Base-by-base conservation (phyloP, 1,284 basidiomycete species). In the Xerocomus amazonicus region DNA sequence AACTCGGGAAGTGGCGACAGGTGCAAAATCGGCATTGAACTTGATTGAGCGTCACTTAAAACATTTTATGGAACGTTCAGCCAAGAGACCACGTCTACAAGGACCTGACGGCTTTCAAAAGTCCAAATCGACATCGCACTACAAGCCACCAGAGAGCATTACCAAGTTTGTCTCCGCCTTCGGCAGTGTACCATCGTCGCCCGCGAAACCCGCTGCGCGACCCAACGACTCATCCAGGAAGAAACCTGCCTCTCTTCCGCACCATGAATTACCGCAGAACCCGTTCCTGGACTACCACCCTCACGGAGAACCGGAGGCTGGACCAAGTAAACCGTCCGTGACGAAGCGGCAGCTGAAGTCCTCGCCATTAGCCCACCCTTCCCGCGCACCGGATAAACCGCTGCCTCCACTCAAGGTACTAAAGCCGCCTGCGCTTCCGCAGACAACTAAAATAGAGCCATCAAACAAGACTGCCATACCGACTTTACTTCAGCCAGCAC, bases 141-240 rank as follows among this genome's bases (percentile, higher is more conserved):
- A 66, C 50, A 67, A 62, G 33, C 65, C 61, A n/a, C 60, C 63
- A 12, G 55, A 60, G 34, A 60, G 63, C 33, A 54, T 64, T 54
- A 65, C 58, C 44, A 63, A 54, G 33, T 68, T 69, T 16, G 52
- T 67, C 34, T 66, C 65, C 3, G 44, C 64, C 6, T 69, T 69
- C 23, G 61, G 53, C 39, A 8, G 33, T 8, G 17, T 4, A 26
- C 43, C 48, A 8, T 31, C 48, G 13, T 52, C 45, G 6, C 41
- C 43, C 12, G n/a, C 17, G 40, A 54, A 48, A 28, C n/a, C 40
- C n/a, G 3, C 2, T 4, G 26, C 29, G 2, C 37, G 9, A 6
- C 35, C 39, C 16, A 41, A 41, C 5, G 28, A 28, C 12, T 45
- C 58, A 34, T 16, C 37, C 32, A 45, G 10, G 35, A 56, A 53